These are phyloP conservation scores for Pythium guiyangense DNA, from an alignment of 352 stramenopile genomes.

Conservation along the genomic window DNA sequence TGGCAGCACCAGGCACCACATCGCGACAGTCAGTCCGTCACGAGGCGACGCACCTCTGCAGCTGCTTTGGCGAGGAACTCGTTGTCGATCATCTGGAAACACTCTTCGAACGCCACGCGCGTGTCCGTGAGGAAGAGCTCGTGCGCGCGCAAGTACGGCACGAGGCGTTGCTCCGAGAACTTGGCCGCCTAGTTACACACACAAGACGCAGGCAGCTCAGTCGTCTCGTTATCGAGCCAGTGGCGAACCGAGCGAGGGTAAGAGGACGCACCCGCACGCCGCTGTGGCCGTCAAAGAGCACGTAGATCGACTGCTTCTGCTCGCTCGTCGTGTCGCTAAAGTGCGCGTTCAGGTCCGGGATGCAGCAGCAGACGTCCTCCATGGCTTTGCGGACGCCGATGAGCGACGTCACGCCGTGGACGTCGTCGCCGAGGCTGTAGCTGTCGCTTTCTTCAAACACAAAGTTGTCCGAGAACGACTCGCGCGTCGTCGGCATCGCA, in stretches of 20 bases:
- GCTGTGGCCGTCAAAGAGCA: constrained; percentile 82
- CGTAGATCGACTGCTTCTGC: constrained; percentile 66
- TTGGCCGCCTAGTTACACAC: constrained; percentile 44
- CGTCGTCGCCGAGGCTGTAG: constrained; percentile 61
- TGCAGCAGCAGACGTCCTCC: constrained; percentile 82
- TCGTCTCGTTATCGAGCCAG: background rate
- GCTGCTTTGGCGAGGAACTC: constrained; percentile 71
- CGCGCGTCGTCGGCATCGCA: constrained; percentile 25
- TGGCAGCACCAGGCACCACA: no score
- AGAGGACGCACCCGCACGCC: constrained; percentile 55
- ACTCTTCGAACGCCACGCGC: constrained; percentile 62
- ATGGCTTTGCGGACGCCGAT: constrained; percentile 70
- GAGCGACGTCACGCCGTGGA: constrained; percentile 76
- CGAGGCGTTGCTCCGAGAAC: constrained; percentile 67
- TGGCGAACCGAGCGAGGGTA: background rate
- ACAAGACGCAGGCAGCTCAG: background rate
- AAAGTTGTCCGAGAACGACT: constrained; percentile 55
- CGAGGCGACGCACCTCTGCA: constrained; percentile 31
- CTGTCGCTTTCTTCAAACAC: constrained; percentile 61
- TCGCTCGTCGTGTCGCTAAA: constrained; percentile 33
- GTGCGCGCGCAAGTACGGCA: constrained; percentile 68
- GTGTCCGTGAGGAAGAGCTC: constrained; percentile 59
- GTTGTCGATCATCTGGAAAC: constrained; percentile 68
- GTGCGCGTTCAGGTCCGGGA: constrained; percentile 63
- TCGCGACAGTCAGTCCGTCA: no score